Conservation (phyloP, 441 rosid genomes). For the Gossypium davidsonii region DNA sequence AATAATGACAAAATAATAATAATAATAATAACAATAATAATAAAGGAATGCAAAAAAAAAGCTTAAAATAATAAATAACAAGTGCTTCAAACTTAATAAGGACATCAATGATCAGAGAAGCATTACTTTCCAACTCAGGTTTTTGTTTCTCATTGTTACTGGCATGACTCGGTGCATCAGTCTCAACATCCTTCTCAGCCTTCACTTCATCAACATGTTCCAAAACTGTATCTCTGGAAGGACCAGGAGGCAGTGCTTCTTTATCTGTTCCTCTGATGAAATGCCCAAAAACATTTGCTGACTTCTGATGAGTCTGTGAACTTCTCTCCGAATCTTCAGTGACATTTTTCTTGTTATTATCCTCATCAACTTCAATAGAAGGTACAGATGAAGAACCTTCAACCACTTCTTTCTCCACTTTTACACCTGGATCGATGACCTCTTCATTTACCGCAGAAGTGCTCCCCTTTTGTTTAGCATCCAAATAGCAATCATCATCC, state of each 20-base stretch:
- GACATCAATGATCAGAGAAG: not conserved
- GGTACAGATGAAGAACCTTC: constrained; percentile 28
- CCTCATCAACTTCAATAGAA: constrained; percentile 22
- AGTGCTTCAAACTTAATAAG: constrained; percentile 1
- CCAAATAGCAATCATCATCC: constrained; percentile 21
- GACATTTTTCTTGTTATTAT: constrained; percentile 24
- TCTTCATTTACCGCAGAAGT: constrained; percentile 21
- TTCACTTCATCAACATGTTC: constrained; percentile 30
- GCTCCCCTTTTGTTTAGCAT: constrained; percentile 18
- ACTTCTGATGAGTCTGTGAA: constrained; percentile 27
- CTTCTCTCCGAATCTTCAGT: constrained; percentile 22
- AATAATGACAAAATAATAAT: not conserved
- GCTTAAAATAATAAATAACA: not conserved
- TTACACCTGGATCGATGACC: constrained; percentile 22
- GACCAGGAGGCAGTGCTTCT: constrained; percentile 23
- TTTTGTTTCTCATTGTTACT: constrained; percentile 22
- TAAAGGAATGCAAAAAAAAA: not conserved
- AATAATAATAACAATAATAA: not conserved
- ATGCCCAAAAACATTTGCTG: constrained; percentile 12
- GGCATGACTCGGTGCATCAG: constrained; percentile 18
- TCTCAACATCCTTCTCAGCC: constrained; percentile 30
- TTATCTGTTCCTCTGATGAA: constrained; percentile 25
- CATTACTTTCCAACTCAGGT: constrained; percentile 22
- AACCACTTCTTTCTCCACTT: constrained; percentile 25
- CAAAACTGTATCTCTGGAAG: constrained; percentile 21